Percentiles rank a stretch among this genome's conserved stretches.
These are phyloP conservation scores for Yamadazyma phyllophila DNA, from an alignment of 805 yeast species.

Conservation along the genomic window DNA sequence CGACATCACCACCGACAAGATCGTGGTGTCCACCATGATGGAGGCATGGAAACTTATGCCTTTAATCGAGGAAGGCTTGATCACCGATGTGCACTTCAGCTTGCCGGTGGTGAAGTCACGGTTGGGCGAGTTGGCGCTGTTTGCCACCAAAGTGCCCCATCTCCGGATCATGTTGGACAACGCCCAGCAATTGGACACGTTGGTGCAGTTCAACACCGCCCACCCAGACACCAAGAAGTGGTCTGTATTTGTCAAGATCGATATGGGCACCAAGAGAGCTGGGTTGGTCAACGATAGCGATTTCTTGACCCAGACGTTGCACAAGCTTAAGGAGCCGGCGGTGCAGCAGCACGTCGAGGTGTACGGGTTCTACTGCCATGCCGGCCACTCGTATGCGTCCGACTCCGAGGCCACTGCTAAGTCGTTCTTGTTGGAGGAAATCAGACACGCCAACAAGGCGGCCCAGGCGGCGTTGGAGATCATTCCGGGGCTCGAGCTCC, in stretches of 20 bases:
- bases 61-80: constrained; percentile 34
- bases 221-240: constrained; percentile 39
- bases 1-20: constrained; percentile 41
- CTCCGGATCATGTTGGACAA: constrained; percentile 63
- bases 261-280: constrained; percentile 72
- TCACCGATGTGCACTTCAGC: constrained; percentile 32
- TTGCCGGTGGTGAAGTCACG: constrained; percentile 49
- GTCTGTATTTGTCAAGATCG: constrained; percentile 66
- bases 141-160: constrained; percentile 40
- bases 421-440: constrained; percentile 51
- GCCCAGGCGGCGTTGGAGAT: constrained; percentile 34
- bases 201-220: constrained; percentile 35
- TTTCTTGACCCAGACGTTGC: constrained; percentile 35
- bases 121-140: constrained; percentile 45
- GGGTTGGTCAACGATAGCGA: constrained; percentile 43
- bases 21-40: constrained; percentile 65
- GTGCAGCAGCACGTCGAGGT: constrained; percentile 38
- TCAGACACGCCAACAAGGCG: constrained; percentile 55
- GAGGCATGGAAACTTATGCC: constrained; percentile 60
- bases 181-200: constrained; percentile 49
- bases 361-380: constrained; percentile 75
- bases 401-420: constrained; percentile 46
- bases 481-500: constrained; percentile 39
- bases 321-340: constrained; percentile 22
- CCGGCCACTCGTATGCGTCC: constrained; percentile 70